A percentile compares a stretch with the other conserved stretches of the same genome.
Conservation (phyloP, 768 basidiomycete genomes). For the Mycena amicta region DNA sequence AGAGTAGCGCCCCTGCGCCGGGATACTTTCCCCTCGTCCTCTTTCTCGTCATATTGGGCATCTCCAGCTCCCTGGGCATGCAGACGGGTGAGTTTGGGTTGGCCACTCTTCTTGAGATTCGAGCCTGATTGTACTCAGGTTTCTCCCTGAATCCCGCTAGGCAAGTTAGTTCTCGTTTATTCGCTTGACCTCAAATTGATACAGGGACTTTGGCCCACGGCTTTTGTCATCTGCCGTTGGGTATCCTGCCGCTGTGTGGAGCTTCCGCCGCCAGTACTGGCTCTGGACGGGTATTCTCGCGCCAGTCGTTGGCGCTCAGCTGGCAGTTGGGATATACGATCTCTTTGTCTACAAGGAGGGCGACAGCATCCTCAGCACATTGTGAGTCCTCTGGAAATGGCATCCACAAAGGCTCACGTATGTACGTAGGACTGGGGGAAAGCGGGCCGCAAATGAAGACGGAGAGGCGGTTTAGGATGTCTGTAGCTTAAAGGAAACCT, state of each 20-base stretch:
- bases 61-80: slow-evolving; percentile 52
- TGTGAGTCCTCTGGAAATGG: too few relatives aligned
- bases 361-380: too few relatives aligned
- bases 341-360: slow-evolving; percentile 47
- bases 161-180: too few relatives aligned
- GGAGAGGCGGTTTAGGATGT: too few relatives aligned
- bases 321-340: slow-evolving; percentile 49
- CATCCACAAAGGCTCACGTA: too few relatives aligned
- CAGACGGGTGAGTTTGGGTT: slow-evolving; percentile 36
- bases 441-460: too few relatives aligned
- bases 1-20: slow-evolving; percentile 44
- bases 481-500: too few relatives aligned
- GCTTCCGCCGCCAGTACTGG: slow-evolving; percentile 52
- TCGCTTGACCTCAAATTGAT: too few relatives aligned
- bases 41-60: slow-evolving; percentile 50
- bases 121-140: slow-evolving; percentile 12
- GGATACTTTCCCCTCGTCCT: slow-evolving; percentile 42
- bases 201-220: slow-evolving; percentile 43
- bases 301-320: slow-evolving; percentile 49
- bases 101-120: neutral
- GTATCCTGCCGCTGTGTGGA: slow-evolving; percentile 38
- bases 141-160: slow-evolving; percentile 61
- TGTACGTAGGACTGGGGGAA: too few relatives aligned
- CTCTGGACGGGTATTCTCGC: slow-evolving; percentile 53
- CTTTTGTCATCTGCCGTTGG: neutral